phyloP scores from a whole-genome alignment of 768 basidiomycete species.

The Pisolithus orientalis region DNA sequence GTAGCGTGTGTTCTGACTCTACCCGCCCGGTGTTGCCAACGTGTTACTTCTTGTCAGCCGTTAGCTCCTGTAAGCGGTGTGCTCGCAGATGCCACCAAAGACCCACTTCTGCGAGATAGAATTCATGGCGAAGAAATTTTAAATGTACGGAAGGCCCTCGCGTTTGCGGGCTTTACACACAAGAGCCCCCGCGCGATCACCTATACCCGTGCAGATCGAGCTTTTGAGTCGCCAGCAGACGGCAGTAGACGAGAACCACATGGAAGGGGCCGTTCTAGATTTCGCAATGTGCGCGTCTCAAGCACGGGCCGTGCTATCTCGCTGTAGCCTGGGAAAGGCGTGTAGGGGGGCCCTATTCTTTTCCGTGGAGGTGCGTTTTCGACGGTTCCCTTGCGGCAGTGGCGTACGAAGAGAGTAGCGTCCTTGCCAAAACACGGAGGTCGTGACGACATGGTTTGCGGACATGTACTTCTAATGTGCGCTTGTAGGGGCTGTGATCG shows the following conservation, averaged over 20 bases:
- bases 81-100: slow-evolving; percentile 77
- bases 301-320: slow-evolving; percentile 80
- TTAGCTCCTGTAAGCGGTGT: slow-evolving; percentile 85
- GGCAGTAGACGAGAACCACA: slow-evolving; percentile 42
- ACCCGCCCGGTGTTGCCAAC: slow-evolving; percentile 22
- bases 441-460: slow-evolving; percentile 25
- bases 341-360: slow-evolving; percentile 21
- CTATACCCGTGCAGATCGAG: slow-evolving; percentile 70
- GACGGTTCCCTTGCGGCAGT: slow-evolving; percentile 28
- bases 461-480: slow-evolving; percentile 12
- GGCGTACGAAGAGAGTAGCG: slow-evolving; percentile 17
- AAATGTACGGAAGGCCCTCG: slow-evolving; percentile 84
- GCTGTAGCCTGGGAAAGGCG: slow-evolving; percentile 45
- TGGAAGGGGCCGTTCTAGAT: slow-evolving; percentile 58
- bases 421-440: slow-evolving; percentile 29
- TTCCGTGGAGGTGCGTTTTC: slow-evolving; percentile 14
- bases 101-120: slow-evolving; percentile 83
- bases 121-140: slow-evolving; percentile 82
- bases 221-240: slow-evolving; percentile 54
- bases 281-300: slow-evolving; percentile 55
- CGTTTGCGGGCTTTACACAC: slow-evolving; percentile 89
- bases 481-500: slow-evolving; percentile 8
- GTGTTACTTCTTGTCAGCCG: slow-evolving; percentile 50
- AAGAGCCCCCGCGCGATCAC: slow-evolving; percentile 78
- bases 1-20: slow-evolving; percentile 37